Evolutionary conservation across 148 eudicot species (phyloP).

Genomic region (Fagopyrum tataricum): DNA sequence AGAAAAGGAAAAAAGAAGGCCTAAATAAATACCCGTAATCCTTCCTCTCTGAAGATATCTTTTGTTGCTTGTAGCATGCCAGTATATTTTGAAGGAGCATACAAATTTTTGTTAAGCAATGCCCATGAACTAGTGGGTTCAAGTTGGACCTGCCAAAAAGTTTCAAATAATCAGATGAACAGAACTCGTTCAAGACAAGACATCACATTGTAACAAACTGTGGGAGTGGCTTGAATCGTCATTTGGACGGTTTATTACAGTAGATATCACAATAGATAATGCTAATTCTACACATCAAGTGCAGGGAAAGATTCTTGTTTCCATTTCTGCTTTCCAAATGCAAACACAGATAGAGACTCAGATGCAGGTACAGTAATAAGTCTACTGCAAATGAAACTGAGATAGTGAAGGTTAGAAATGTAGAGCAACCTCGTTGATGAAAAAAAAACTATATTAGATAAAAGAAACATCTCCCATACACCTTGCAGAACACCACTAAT

Average conservation of each 20-base stretch:
- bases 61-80: constrained; percentile 94
- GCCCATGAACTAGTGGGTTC: constrained; percentile 93
- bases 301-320: neutral
- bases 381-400: neutral
- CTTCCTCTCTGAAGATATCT: constrained; percentile 95
- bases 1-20: constrained; percentile 2
- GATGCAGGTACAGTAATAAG: neutral
- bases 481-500: neutral
- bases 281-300: neutral
- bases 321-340: neutral
- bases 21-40: constrained; percentile 50
- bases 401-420: neutral
- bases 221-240: neutral
- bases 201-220: neutral
- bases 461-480: neutral
- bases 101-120: constrained; percentile 46
- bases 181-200: neutral
- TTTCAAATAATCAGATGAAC: constrained; percentile 2
- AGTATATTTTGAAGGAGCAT: constrained; percentile 67
- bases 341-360: neutral
- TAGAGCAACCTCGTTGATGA: neutral
- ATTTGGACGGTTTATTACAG: neutral
- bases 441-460: neutral
- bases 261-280: neutral
- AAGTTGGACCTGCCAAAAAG: constrained; percentile 64